These are phyloP conservation scores for Chrysoporthe austroafricana DNA, from an alignment of 2,329 filamentous ascomycete genomes.

Conservation along the genomic window DNA sequence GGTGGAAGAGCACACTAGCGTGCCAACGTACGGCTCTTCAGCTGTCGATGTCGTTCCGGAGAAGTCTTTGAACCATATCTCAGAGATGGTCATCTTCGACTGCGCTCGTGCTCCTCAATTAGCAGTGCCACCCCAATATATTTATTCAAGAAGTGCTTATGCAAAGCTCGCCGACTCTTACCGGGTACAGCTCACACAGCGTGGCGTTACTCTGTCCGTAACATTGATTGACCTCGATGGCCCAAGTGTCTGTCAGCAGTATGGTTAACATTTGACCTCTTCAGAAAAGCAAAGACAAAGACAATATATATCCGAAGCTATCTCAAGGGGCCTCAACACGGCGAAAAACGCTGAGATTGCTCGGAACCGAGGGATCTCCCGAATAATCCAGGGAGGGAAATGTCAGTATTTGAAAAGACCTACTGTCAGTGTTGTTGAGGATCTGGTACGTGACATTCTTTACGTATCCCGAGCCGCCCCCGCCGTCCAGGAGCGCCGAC, in stretches of 20 bases:
- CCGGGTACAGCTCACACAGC: constrained; percentile 40
- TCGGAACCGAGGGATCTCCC: neutral
- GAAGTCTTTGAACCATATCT: constrained; percentile 15
- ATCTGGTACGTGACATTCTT: constrained; percentile 55
- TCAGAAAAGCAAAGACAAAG: neutral
- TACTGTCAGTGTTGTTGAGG: constrained; percentile 60
- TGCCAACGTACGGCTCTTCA: constrained; percentile 14
- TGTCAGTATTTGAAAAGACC: constrained; percentile 35
- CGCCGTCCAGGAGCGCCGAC: constrained; percentile 19
- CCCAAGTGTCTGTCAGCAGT: constrained; percentile 42
- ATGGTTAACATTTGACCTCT: neutral
- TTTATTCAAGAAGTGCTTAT: neutral
- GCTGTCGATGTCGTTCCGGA: constrained; percentile 6
- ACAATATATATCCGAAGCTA: no score
- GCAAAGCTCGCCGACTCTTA: constrained; percentile 13
- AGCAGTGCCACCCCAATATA: neutral
- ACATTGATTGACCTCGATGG: constrained; percentile 65
- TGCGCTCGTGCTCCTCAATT: neutral
- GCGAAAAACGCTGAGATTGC: no score
- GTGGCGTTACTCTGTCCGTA: constrained; percentile 47
- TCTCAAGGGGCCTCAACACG: neutral
- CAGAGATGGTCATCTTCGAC: constrained; percentile 20
- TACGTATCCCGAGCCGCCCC: constrained; percentile 25
- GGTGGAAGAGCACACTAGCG: constrained; percentile 8
- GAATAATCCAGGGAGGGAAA: no score